A percentile compares a stretch with the other conserved stretches of the same genome.
These are phyloP conservation scores for Alternaria consortialis DNA, from an alignment of 2,329 filamentous ascomycete species.

Conservation along the genomic window DNA sequence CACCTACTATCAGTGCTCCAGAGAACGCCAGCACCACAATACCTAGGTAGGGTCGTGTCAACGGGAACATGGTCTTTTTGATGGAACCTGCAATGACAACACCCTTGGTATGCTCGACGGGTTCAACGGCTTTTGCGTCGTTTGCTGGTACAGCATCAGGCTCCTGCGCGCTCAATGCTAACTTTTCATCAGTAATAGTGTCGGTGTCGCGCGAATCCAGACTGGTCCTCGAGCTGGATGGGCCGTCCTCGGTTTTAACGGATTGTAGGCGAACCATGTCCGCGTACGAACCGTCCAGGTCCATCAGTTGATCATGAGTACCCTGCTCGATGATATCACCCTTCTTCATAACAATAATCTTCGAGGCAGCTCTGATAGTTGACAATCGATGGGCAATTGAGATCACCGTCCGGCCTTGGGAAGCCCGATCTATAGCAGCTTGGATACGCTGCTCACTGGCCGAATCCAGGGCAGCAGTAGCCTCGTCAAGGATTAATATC, in stretches of 20 bases:
- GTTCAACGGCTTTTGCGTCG: conserved; percentile 7
- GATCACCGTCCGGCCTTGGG: conserved; percentile 48
- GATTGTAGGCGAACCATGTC: conserved; percentile 61
- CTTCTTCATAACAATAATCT: conserved; percentile 52
- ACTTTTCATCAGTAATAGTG: conserved; percentile 31
- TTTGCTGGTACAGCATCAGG: conserved; percentile 6
- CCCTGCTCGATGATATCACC: conserved; percentile 51
- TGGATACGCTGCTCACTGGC: conserved; percentile 66
- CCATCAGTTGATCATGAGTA: conserved; percentile 46
- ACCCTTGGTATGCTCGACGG: conserved; percentile 20
- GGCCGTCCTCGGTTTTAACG: conserved; percentile 53
- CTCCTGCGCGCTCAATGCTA: conserved; percentile 19
- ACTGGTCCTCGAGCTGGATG: conserved; percentile 32
- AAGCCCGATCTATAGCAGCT: conserved; percentile 46
- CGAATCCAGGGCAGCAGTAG: conserved; percentile 68
- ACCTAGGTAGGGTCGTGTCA: conserved; percentile 56
- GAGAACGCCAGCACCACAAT: conserved; percentile 60
- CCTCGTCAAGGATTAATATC: conserved; percentile 69
- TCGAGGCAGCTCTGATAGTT: conserved; percentile 48
- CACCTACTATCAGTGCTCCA: conserved; percentile 63
- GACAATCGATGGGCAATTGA: conserved; percentile 52
- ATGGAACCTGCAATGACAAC: conserved; percentile 38
- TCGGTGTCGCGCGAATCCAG: conserved; percentile 34
- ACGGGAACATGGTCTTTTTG: conserved; percentile 46
- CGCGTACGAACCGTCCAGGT: conserved; percentile 55